phyloP scores from a whole-genome alignment of 2,329 filamentous ascomycete species.

The Penicillium nordicum region DNA sequence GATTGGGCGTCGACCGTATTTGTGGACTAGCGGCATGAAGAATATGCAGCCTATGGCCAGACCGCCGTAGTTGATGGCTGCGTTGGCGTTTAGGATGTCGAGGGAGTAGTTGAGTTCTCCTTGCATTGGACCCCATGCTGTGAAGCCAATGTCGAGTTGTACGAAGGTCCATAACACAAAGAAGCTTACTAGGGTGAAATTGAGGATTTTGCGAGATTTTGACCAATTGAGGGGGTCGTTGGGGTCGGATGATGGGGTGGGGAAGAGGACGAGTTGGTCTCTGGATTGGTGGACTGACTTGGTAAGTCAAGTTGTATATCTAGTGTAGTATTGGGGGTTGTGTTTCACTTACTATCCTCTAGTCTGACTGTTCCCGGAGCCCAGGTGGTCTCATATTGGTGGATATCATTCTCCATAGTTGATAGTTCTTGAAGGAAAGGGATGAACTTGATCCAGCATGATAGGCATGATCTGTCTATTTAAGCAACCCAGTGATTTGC shows the following conservation, averaged over 20 bases:
- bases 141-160: constrained; percentile 39
- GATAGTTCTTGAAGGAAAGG: neutral
- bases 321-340: neutral
- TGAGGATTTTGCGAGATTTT: constrained; percentile 22
- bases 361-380: constrained; percentile 20
- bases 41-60: constrained; percentile 45
- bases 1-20: constrained; percentile 47
- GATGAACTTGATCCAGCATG: neutral
- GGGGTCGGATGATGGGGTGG: constrained; percentile 24
- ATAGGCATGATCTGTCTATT: neutral
- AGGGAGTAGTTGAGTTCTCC: constrained; percentile 43
- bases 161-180: constrained; percentile 29
- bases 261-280: constrained; percentile 19
- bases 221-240: constrained; percentile 31
- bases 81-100: constrained; percentile 43
- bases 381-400: constrained; percentile 16
- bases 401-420: constrained; percentile 11
- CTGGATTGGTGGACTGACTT: constrained; percentile 7
- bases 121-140: constrained; percentile 44
- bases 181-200: constrained; percentile 26
- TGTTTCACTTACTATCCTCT: constrained; percentile 17
- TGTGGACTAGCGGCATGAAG: constrained; percentile 47
- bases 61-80: constrained; percentile 43
- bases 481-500: neutral
- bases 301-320: neutral